These are phyloP conservation scores for Pelargonium australe DNA, from an alignment of 441 rosid genomes.

Conservation along the genomic window DNA sequence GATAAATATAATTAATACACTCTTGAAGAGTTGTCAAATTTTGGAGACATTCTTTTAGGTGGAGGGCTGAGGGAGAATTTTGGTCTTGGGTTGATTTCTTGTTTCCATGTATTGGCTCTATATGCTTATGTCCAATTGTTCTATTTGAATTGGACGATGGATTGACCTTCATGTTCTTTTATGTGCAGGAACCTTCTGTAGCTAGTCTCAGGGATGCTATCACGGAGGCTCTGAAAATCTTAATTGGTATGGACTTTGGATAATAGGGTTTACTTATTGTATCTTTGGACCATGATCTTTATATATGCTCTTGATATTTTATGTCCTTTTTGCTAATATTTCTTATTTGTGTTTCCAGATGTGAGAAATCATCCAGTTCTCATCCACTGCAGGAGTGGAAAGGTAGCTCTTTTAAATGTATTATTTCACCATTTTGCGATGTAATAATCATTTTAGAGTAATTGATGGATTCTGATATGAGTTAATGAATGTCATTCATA, in stretches of 20 bases:
- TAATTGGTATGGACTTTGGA: slow-evolving; percentile 45
- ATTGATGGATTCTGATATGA: no score
- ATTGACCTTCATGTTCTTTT: slow-evolving; percentile 6
- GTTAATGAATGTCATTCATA: not conserved
- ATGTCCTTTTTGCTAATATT: not conserved
- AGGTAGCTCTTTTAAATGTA: slow-evolving; percentile 35
- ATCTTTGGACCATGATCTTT: not conserved
- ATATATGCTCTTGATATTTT: not conserved
- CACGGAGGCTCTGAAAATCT: slow-evolving; percentile 59
- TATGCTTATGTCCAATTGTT: not conserved
- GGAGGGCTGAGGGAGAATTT: no score
- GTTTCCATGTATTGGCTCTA: not conserved
- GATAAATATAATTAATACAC: no score
- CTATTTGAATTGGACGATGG: not conserved
- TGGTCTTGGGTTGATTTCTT: not conserved
- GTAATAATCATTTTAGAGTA: no score
- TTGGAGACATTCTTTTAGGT: no score
- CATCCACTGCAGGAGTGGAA: slow-evolving; percentile 88
- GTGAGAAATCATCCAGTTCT: slow-evolving; percentile 83
- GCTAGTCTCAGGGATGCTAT: slow-evolving; percentile 49
- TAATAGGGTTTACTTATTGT: not conserved
- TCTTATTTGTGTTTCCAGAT: slow-evolving; percentile 34
- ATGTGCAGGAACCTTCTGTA: slow-evolving; percentile 53
- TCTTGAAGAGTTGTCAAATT: no score
- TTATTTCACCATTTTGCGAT: not conserved